These are phyloP conservation scores for Biscutella laevigata DNA, from an alignment of 441 rosid genomes.

Conservation along the genomic window DNA sequence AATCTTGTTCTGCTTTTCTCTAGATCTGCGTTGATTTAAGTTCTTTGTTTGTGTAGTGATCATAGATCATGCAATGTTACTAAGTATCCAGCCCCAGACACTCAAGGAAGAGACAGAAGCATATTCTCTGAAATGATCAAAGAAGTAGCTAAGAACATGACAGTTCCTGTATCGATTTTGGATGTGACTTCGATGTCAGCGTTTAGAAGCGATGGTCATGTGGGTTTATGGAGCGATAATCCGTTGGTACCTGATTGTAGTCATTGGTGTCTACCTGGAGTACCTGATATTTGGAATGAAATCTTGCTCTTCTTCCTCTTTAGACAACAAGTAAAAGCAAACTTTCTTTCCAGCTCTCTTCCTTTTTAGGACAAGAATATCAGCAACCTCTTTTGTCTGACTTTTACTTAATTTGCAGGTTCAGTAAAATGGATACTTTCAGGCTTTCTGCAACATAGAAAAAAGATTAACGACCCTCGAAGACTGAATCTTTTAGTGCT, in stretches of 20 bases:
- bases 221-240: constrained; percentile 61
- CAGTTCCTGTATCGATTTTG: constrained; percentile 42
- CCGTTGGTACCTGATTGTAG: constrained; percentile 61
- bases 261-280: constrained; percentile 88
- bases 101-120: constrained; percentile 38
- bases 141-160: constrained; percentile 46
- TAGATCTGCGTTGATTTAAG: background rate
- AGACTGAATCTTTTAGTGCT: constrained; percentile 2
- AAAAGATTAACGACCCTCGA: constrained; percentile 18
- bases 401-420: constrained; percentile 12
- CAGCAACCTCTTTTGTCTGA: background rate
- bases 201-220: constrained; percentile 66
- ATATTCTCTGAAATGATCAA: constrained; percentile 38
- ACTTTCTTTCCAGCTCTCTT: background rate
- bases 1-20: background rate
- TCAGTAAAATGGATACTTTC: constrained; percentile 2
- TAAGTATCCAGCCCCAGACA: constrained; percentile 37
- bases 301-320: constrained; percentile 50
- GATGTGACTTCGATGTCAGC: constrained; percentile 63
- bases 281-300: constrained; percentile 76
- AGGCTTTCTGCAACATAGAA: background rate
- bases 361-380: background rate
- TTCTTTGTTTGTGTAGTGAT: constrained; percentile 29
- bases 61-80: constrained; percentile 54
- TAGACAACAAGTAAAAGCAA: constrained; percentile 23